These are phyloP conservation scores for Ceratocystis variospora DNA, from an alignment of 2,329 filamentous ascomycete species.

Conservation along the genomic window DNA sequence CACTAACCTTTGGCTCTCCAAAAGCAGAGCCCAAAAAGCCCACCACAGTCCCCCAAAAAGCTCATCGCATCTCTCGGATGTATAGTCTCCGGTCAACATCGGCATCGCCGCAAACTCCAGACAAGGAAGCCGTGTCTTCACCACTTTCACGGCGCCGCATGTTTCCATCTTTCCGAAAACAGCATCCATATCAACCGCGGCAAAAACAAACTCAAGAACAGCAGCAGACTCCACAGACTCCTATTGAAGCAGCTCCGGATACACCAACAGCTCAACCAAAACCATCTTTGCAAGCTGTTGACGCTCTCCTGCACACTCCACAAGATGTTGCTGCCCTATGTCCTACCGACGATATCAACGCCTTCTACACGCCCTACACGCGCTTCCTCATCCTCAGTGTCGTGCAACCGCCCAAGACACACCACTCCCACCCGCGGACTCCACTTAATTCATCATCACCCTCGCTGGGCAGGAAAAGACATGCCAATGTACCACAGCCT, in stretches of 20 bases:
- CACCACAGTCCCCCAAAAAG: background rate
- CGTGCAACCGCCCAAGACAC: conserved; percentile 21
- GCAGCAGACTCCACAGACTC: background rate
- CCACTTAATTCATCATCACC: background rate
- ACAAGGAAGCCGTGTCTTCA: background rate
- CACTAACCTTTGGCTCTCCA: conserved; percentile 30
- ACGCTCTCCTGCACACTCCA: conserved; percentile 28
- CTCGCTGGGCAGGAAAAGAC: conserved; percentile 21
- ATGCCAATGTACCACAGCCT: conserved; percentile 17
- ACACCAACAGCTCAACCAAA: conserved; percentile 21
- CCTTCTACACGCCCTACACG: conserved; percentile 23
- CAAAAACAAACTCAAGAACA: background rate
- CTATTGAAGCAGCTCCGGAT: conserved; percentile 22
- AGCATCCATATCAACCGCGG: background rate
- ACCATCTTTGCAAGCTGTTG: background rate
- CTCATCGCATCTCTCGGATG: conserved; percentile 1
- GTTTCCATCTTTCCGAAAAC: conserved; percentile 3
- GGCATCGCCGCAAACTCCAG: background rate
- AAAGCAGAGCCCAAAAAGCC: background rate
- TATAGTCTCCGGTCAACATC: background rate
- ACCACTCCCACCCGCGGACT: conserved; percentile 12
- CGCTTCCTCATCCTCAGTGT: conserved; percentile 26
- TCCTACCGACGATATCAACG: conserved; percentile 11
- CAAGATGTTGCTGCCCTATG: conserved; percentile 22
- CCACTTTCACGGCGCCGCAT: conserved; percentile 1